Base-by-base conservation (phyloP, 768 basidiomycete species). In the Lentinus tigrinus region DNA sequence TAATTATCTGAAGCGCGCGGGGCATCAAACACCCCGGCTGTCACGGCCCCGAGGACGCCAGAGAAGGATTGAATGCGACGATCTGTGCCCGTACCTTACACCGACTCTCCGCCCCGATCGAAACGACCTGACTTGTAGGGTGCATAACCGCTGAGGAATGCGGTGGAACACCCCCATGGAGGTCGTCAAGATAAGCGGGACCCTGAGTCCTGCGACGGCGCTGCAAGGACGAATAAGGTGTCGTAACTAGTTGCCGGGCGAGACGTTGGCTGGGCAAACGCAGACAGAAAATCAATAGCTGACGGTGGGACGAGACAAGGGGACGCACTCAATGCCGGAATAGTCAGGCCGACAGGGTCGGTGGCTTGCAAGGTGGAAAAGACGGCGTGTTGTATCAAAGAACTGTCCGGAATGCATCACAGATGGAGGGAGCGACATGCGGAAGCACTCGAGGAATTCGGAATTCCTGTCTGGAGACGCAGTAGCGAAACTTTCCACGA, bases 401-500 rank as follows among this genome's bases (percentile, higher is more conserved):
- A 59, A 54, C 52, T 59, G 58, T 59, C 58, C 47, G 26, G 43
- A 34, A 47, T 43, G 47, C 58, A 59, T 59, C 58, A 59, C 52
- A 54, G 58, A 59, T 54, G 58, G 58, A 60, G 53, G 23, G 52
- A 27, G 48, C n/a, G 58, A 27, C 58, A 60, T 51, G 58, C 34
- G 58, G 58, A 36, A 55, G 42, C 42, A 38, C 42, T 42, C 14
- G 11, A 4, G 17, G n/a, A 56, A 60, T 60, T 60, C 59, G 54
- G 59, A 60, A 60, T 60, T 56, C 49, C 49, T 42, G 54, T 52
- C 59, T 60, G 59, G 59, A 60, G 59, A 60, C 54, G 59, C 59
- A 60, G 58, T 37, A 27, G 48, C 21, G 44, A 55, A 38, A 37
- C 28, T 51, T 51, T 60, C 59, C 59, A 60, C 59, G 59, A 23